Evolutionary conservation across 1,139 yeast genomes (phyloP), one percentile per base, ranked within the genome.

Genomic region (Geotrichum bryndzae): DNA sequence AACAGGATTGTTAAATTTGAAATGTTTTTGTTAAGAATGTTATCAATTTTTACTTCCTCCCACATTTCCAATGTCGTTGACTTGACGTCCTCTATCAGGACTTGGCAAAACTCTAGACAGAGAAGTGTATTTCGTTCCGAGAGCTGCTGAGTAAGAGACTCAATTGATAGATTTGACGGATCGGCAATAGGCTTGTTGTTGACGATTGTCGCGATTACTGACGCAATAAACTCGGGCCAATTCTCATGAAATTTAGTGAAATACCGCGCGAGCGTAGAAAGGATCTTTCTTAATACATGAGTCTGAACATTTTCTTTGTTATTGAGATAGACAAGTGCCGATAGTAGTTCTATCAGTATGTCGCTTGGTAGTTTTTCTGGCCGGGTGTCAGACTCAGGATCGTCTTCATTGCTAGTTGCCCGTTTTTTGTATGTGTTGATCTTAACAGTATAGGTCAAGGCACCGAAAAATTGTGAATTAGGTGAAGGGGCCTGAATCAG

Each of bases 401-500:
- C 18, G 48, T 41, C 45, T 38, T 38, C 22, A 41, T 41, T 18
- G 18, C 48, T 41, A 7, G 22, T 2, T 41, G 23, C 3, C 41
- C 56, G 13, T 58, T 61, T 33, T 61, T 64, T 15, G 57, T 57
- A 27, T 41, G 68, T 69, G 53, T 78, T 79, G 62, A 82, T 75
- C 60, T 84, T 79, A 52, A 82, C 81, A 0, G 84, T 77, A 57
- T 79, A 80, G 0, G 89, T 84, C 61, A 84, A 73, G 0, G 88
- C 89, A 0, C 89, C 89, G 66, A 85, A 83, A 68, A 83, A 85
- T 66, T 80, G 82, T 66, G 85, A 82, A 51, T 74, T 73, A 2
- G 82, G 76, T 4, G 75, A 70, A n/a, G 64, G 59, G 31, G 73
- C 64, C 50, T 72, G 70, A 60, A 85, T 74, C 53, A 85, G 74